Base-by-base conservation (phyloP, 2,329 filamentous ascomycete genomes). In the Rutstroemia sp. region DNA sequence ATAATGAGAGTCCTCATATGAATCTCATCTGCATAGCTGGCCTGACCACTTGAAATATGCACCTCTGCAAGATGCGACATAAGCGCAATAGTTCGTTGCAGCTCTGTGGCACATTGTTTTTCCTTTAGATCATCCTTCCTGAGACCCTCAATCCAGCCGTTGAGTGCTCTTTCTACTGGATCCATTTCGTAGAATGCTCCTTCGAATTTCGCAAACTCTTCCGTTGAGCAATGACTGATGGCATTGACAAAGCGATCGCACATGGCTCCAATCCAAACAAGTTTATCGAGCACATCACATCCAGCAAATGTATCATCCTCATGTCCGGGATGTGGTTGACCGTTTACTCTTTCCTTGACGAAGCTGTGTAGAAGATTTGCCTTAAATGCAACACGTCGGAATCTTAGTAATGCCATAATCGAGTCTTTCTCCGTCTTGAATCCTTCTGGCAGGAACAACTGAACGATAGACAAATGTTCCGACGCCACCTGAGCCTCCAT, bases 371-470 rank as follows among this genome's bases (percentile, higher is more conserved):
- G 78, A 49, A 96, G 75, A 51, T 82, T 83, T 1, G 92, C 87
- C 75, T 97, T 99, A 78, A 95, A 96, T 1, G 83, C 83, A 48
- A 97, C 80, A 46, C 92, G 81, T 69, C 89, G 92, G 77, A 96
- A 95, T 8, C 91, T 82, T 55, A 99, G 79, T 51, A 96, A 79
- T 5, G 92, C 89, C 34, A 94, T 78, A n/a, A 97, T 84, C 0
- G 92, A 94, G 67, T 95, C 89, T 59, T 84, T 81, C 62, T 96
- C 91, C 17, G 82, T 75, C 63, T 87, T 84, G 69, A 89, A 96
- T 19, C 82, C 86, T 60, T 95, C 91, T 0, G 92, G 91, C 46
- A 96, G 75, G 76, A 96, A 97, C 10, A 94, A 74, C 71, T 91
- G 89, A 62, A 96, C 81, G 64, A 99, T 96, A 17, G 86, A 82